These are phyloP conservation scores for Conticribra guillardii DNA, from an alignment of 108 stramenopile species.

Conservation along the genomic window DNA sequence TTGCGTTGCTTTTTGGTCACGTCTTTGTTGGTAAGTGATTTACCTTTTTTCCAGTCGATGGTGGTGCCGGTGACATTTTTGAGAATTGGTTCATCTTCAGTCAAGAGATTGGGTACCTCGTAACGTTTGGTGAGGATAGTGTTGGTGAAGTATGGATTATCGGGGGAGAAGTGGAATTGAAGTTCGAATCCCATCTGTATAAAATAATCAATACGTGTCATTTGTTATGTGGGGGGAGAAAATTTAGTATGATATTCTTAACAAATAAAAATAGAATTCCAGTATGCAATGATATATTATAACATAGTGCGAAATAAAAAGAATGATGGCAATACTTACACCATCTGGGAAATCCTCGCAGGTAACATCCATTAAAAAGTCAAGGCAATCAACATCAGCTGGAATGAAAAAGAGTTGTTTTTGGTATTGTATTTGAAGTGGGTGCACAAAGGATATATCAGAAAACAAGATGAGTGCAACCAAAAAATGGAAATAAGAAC, in stretches of 20 bases:
- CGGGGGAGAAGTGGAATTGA: slow-evolving; percentile 79
- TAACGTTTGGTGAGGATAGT: slow-evolving; percentile 86
- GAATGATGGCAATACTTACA: too few species aligned
- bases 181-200: slow-evolving; percentile 75
- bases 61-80: slow-evolving; percentile 81
- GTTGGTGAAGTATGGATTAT: slow-evolving; percentile 91
- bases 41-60: slow-evolving; percentile 85
- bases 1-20: slow-evolving; percentile 86
- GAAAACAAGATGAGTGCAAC: too few species aligned
- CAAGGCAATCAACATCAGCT: slow-evolving; percentile 82
- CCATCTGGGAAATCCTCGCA: slow-evolving; percentile 82
- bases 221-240: too few species aligned
- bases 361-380: slow-evolving; percentile 70
- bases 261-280: background rate
- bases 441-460: too few species aligned
- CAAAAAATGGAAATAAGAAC: too few species aligned
- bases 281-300: too few species aligned
- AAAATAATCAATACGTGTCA: background rate
- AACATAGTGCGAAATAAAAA: too few species aligned
- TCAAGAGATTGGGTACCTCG: slow-evolving; percentile 88
- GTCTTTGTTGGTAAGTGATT: slow-evolving; percentile 61
- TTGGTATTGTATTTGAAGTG: too few species aligned
- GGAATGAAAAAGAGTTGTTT: background rate
- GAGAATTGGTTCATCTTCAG: slow-evolving; percentile 92
- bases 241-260: background rate